Evolutionary conservation across 2,329 filamentous ascomycete species (phyloP).

Genomic region (Neofusicoccum cordaticola): DNA sequence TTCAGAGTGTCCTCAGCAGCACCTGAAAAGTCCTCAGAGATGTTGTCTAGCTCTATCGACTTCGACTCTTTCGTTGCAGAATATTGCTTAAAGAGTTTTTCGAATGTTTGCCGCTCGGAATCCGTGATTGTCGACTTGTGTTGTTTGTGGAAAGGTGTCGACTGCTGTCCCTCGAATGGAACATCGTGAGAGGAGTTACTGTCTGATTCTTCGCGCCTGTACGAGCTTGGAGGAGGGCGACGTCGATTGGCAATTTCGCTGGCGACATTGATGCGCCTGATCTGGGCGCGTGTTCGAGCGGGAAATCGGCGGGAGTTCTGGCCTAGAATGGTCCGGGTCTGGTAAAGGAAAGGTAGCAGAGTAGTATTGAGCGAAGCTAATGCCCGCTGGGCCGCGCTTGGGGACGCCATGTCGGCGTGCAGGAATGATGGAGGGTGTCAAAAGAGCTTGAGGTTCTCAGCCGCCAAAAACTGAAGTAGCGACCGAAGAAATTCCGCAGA

Average conservation of each 20-base stretch:
- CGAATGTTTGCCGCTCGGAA: conserved; percentile 34
- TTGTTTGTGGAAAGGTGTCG: neutral
- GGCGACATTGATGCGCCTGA: neutral
- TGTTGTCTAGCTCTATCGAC: neutral
- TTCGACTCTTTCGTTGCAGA: neutral
- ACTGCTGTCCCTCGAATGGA: conserved; percentile 40
- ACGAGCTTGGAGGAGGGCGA: neutral
- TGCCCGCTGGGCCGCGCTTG: neutral
- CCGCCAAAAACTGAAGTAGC: neutral
- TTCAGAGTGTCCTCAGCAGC: neutral
- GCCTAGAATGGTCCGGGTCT: conserved; percentile 61
- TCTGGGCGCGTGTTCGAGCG: neutral
- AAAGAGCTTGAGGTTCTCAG: neutral
- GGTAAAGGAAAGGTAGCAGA: conserved; percentile 67
- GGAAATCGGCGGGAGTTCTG: neutral
- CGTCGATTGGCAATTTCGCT: conserved; percentile 9
- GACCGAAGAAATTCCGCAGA: neutral
- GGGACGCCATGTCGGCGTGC: neutral
- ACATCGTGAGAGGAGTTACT: neutral
- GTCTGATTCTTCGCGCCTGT: neutral
- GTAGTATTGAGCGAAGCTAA: conserved; percentile 28
- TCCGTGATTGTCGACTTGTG: conserved; percentile 35
- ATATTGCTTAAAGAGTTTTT: conserved; percentile 8
- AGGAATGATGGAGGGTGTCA: neutral
- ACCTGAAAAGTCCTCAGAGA: neutral